Conservation (phyloP, 306 rosid genomes). For the Begonia fuchsioides region DNA sequence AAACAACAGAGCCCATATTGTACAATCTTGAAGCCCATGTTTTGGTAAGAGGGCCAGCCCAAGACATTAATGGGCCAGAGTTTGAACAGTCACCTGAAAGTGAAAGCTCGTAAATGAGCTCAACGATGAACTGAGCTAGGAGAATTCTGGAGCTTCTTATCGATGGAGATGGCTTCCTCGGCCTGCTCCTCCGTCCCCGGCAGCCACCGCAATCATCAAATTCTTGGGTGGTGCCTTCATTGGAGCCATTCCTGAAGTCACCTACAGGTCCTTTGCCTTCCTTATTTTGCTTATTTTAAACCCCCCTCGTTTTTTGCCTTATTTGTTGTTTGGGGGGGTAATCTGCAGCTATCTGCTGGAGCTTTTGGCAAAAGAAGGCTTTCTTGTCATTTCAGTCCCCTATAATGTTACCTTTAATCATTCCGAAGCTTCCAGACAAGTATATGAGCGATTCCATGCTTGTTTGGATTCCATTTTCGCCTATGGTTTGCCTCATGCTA, state of each 20-base stretch:
- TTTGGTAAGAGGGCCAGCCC: too few species aligned
- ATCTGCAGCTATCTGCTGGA: conserved; percentile 53
- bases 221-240: conserved; percentile 92
- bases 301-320: conserved; percentile 1
- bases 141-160: too few species aligned
- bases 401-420: conserved; percentile 92
- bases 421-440: conserved; percentile 55
- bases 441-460: conserved; percentile 55
- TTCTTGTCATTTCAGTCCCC: conserved; percentile 64
- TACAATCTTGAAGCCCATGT: too few species aligned
- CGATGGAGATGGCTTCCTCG: too few species aligned
- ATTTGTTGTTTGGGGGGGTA: background rate
- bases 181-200: too few species aligned
- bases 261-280: conserved; percentile 50
- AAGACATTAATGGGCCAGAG: too few species aligned
- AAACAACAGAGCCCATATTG: too few species aligned
- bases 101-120: too few species aligned
- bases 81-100: too few species aligned
- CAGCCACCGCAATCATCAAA: conserved; percentile 82
- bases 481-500: conserved; percentile 55
- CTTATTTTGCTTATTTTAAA: too few species aligned
- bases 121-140: too few species aligned
- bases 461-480: conserved; percentile 49
- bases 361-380: conserved; percentile 68
- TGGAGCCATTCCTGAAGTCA: conserved; percentile 89